Evolutionary conservation across 345 rosid species (phyloP).

Genomic region (Mangifera indica): DNA sequence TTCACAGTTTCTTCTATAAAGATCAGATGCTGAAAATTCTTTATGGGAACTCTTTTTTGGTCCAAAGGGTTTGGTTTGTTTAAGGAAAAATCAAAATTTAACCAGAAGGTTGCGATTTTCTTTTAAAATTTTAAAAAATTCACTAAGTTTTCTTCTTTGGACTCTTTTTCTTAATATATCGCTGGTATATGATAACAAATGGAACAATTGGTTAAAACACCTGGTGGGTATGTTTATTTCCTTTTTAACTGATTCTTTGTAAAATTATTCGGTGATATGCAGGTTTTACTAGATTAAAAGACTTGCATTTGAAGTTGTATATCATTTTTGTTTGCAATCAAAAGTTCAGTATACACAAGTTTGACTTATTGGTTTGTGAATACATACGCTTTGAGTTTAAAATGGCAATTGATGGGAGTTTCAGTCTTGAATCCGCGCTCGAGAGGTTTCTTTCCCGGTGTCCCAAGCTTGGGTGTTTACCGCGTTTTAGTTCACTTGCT

Average conservation of each 20-base stretch:
- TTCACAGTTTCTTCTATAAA: background rate
- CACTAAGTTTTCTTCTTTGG: background rate
- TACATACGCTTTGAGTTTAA: conserved; percentile 7
- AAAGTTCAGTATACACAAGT: background rate
- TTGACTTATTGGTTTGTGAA: conserved; percentile 5
- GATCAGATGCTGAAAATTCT: background rate
- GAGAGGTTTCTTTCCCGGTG: conserved; percentile 62
- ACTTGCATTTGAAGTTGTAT: background rate
- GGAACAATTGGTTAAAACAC: background rate
- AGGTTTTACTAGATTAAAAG: background rate
- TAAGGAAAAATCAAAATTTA: background rate
- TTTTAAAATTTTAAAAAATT: background rate
- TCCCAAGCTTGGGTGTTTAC: conserved; percentile 44
- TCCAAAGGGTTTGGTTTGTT: background rate
- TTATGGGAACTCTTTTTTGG: conserved; percentile 1
- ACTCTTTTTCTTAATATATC: background rate
- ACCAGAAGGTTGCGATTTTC: background rate
- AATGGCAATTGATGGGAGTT: conserved; percentile 79
- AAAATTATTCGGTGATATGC: background rate
- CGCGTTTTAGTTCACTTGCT: conserved; percentile 33
- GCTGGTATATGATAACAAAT: background rate
- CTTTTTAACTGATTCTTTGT: background rate
- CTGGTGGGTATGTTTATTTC: background rate
- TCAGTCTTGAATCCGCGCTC: conserved; percentile 50
- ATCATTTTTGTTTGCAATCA: conserved; percentile 1